phyloP scores from a whole-genome alignment of 2,329 filamentous ascomycete genomes.

The Exophiala viscosa region DNA sequence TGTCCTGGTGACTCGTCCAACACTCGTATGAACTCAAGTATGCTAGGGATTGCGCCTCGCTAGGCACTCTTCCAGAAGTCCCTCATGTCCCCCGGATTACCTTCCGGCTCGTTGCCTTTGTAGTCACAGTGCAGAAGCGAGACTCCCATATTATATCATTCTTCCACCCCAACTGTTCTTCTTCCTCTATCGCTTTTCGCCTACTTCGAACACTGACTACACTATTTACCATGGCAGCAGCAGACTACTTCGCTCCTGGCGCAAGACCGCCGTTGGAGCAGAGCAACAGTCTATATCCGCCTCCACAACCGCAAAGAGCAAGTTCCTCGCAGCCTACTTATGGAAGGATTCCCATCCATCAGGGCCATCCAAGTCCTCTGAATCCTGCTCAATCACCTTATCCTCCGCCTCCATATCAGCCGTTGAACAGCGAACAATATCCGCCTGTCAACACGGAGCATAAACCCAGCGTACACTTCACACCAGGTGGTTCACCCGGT shows the following conservation, averaged over 20 bases:
- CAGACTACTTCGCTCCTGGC: constrained; percentile 24
- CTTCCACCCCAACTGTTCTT: neutral
- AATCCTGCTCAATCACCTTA: constrained; percentile 12
- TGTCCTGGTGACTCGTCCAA: constrained; percentile 20
- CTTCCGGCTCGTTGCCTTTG: constrained; percentile 2
- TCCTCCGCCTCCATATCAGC: constrained; percentile 25
- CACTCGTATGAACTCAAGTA: constrained; percentile 3
- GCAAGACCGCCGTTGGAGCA: constrained; percentile 16
- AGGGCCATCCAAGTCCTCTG: constrained; percentile 12
- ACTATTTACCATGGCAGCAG: constrained; percentile 23
- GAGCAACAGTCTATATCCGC: constrained; percentile 11
- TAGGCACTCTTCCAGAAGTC: constrained; percentile 13
- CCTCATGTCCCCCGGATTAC: neutral
- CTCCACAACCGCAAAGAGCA: constrained; percentile 13
- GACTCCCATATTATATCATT: neutral
- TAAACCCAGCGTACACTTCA: constrained; percentile 24
- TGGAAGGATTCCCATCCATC: constrained; percentile 5
- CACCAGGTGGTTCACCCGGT: constrained; percentile 5
- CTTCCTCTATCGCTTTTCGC: neutral
- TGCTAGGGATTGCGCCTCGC: constrained; percentile 15
- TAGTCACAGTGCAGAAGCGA: constrained; percentile 11
- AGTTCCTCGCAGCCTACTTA: constrained; percentile 14
- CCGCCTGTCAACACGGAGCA: neutral
- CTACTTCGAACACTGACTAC: neutral
- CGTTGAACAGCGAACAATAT: constrained; percentile 8